Base-by-base conservation (phyloP, 2,329 filamentous ascomycete genomes). In the Alternaria panax region DNA sequence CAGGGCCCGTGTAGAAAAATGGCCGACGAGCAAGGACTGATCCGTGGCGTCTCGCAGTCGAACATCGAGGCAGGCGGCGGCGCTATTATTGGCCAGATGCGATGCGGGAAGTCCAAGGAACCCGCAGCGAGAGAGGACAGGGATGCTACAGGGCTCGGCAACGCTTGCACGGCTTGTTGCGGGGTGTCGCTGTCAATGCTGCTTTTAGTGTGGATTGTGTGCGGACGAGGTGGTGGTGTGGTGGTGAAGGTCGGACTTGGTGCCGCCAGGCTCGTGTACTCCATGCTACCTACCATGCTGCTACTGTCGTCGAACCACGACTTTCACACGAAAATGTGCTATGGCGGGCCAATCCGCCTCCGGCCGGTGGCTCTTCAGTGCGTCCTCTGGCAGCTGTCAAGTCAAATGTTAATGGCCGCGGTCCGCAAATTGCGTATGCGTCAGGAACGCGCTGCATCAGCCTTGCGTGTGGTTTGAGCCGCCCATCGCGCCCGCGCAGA, bases 361-460 rank as follows among this genome's bases (percentile, higher is more conserved):
- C 58, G 56, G 64, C 53, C 60, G 68, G 68, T 69, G 69, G 67
- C 70, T 73, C 66, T 63, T 60, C 38, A 60, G 63, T 63, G 67
- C 64, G 51, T 66, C 62, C 62, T 66, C 62, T 70, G 66, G 68
- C 67, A 68, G 68, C 66, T 70, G 73, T 75, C 73, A 73, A 73
- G 73, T 75, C 73, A 73, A 74, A 75, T 69, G 72, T 71, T 47
- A 47, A 30, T 47, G 45, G 22, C 69, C 64, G 70, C 69, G 70
- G 72, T 71, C 66, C 62, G 73, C 72, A 72, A 77, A 78, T 78
- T 78, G 75, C 76, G 75, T 78, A 74, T 78, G 75, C 76, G 75
- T 76, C 76, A 79, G 76, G 76, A 77, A 79, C 75, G 71, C 71
- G 70, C 65, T 74, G 72, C 73, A 74, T 75, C 75, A 79, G 76